Evolutionary conservation across 169 alveolate genomes (phyloP), one percentile per base, ranked within the genome.

Genomic region (Blepharisma undulans): DNA sequence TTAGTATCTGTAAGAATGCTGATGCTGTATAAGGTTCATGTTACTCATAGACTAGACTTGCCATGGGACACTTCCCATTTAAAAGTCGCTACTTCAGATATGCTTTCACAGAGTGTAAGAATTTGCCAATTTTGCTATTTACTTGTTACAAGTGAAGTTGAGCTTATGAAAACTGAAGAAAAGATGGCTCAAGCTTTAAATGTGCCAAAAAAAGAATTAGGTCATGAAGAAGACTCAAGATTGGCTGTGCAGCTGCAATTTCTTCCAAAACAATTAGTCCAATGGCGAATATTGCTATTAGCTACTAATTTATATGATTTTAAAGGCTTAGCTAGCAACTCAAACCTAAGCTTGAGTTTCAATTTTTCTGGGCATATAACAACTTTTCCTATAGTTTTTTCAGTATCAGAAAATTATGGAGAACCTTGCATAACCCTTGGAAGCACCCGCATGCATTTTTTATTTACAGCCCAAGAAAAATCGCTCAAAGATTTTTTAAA

Each of bases 61-160:
- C 76, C 92, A 10, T 88, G 74, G 27, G 85, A 72, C 12, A 88
- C 87, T 32, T 32, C 74, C 4, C 92, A 88, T 59, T 48, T 88
- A 29, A 88, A 88, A 74, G 18, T 88, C 7, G 34, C 87, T 12
- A n/a, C 74, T 6, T 18, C 32, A 2, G 79, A 33, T 19, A 14
- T 88, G 30, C 72, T 88, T 8, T 36, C 82, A 29, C 87, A 88
- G 25, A 88, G 78, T 48, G 74, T 72, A 1, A 27, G 87, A 21
- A 72, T 88, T 6, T 88, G 92, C 59, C 78, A 88, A 48, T 76
- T 25, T 36, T 88, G 92, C 87, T 88, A 88, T 59, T 74, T 72
- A 33, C 76, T 88, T 10, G 92, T 88, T 10, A 76, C 92, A 29
- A 34, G 87, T 88, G 92, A 88, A 66, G 18, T 36, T 76, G 92